Conservation (phyloP, 2,329 filamentous ascomycete species). For the Aureobasidium sp. region DNA sequence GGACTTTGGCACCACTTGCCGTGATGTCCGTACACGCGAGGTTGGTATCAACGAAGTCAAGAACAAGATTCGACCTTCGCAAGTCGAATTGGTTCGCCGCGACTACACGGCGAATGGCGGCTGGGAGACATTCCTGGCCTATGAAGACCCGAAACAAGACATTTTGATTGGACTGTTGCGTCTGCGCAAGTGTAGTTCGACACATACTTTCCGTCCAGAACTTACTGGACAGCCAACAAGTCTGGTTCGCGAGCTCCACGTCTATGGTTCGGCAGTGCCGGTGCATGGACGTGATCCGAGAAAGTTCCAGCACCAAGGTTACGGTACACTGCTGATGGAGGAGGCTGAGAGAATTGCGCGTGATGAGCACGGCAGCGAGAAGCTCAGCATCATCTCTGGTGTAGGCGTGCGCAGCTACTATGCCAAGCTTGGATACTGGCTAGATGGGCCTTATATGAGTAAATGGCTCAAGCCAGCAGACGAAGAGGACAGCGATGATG, state of each 20-base stretch:
- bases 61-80: constrained; percentile 93
- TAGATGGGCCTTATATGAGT: constrained; percentile 74
- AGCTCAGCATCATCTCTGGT: constrained; percentile 96
- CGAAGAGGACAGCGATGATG: constrained; percentile 21
- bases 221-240: constrained; percentile 80
- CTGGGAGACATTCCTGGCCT: constrained; percentile 97
- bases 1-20: constrained; percentile 94
- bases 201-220: constrained; percentile 87
- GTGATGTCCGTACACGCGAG: constrained; percentile 91
- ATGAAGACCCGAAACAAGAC: constrained; percentile 97
- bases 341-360: constrained; percentile 92
- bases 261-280: constrained; percentile 95
- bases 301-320: constrained; percentile 98
- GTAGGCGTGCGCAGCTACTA: constrained; percentile 96
- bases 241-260: constrained; percentile 88
- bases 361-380: constrained; percentile 86
- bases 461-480: constrained; percentile 28
- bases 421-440: constrained; percentile 80
- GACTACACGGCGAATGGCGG: constrained; percentile 94
- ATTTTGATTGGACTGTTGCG: constrained; percentile 88
- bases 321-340: constrained; percentile 93
- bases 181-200: constrained; percentile 80
- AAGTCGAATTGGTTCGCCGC: constrained; percentile 87
- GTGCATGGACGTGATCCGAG: constrained; percentile 90
- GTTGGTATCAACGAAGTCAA: constrained; percentile 99